A percentile compares a stretch with the other conserved stretches of the same genome.
Evolutionary conservation across 2,329 filamentous ascomycete genomes (phyloP).

Genomic region (Clonostachys chloroleuca): DNA sequence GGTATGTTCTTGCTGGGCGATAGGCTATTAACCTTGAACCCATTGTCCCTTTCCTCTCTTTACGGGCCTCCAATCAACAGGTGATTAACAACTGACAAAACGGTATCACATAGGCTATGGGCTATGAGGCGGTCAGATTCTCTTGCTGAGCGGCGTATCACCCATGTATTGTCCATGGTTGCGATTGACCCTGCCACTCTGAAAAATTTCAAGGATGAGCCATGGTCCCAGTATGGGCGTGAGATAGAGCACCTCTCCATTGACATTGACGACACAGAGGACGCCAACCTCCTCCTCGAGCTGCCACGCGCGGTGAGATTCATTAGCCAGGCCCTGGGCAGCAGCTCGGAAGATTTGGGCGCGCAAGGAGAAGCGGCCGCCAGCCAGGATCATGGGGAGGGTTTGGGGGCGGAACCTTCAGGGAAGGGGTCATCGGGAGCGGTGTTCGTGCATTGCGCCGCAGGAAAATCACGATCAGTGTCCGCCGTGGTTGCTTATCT

Average conservation of each 20-base stretch:
- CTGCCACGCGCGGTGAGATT: constrained; percentile 77
- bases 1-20: constrained; percentile 18
- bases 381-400: constrained; percentile 6
- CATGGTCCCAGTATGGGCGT: constrained; percentile 41
- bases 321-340: constrained; percentile 67
- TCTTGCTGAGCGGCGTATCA: constrained; percentile 71
- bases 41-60: too few species aligned
- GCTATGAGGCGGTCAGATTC: constrained; percentile 68
- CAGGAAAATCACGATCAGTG: constrained; percentile 93
- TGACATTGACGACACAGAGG: constrained; percentile 85
- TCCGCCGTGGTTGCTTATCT: constrained; percentile 81
- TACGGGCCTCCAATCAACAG: too few species aligned
- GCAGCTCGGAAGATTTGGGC: neutral
- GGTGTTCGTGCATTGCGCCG: constrained; percentile 71
- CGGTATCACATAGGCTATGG: constrained; percentile 61
- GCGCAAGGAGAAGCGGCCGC: neutral
- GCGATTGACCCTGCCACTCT: constrained; percentile 39
- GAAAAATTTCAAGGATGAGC: constrained; percentile 43
- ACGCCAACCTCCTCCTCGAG: constrained; percentile 80
- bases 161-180: constrained; percentile 84
- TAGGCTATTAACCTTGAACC: too few species aligned
- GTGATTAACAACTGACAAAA: too few species aligned
- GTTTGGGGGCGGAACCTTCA: constrained; percentile 8
- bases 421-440: constrained; percentile 41
- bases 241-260: constrained; percentile 71